Base-by-base conservation (phyloP, 192 early-diverging fungal genomes). In the Coemansia sp. region DNA sequence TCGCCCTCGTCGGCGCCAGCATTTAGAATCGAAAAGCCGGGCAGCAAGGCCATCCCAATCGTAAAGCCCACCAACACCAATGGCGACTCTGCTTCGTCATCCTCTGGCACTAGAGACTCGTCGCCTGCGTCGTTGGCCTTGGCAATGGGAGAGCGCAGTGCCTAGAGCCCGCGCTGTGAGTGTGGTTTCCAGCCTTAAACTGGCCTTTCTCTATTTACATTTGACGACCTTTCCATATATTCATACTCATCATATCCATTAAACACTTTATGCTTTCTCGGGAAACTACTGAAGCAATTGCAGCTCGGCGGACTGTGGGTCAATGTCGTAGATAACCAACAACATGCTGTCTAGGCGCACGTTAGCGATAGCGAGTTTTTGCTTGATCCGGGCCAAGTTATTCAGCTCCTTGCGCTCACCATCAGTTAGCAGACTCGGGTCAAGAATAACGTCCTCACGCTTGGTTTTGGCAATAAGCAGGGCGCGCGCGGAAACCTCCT, bases 371-470 rank as follows among this genome's bases (percentile, higher is more conserved):
- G 87, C 84, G 38, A 91, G 68, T 65, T 69, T 65, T 29, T 85
- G 78, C n/a, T 85, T 53, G 16, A 83, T 63, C 1, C 69, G 65
- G 11, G 77, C 64, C 52, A 87, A 69, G 5, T 63, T 59, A 0
- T 65, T 64, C 16, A 90, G 40, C 40, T 86, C 85, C 61, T 67
- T 69, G 40, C 68, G 82, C 40, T 91, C 89, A 4, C 62, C 53
- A 9, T 64, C 79, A 18, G 84, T 80, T 34, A 91, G 71, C 20
- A 89, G 73, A 6, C 70, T 56, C 13, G 69, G 71, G 65, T 90
- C 85, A 15, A 71, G 85, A 41, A 74, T 69, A 12, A 91, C 87
- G 61, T 91, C 90, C 47, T 86, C 73, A 41, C 90, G 88, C 55
- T 86, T 81, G n/a, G 85, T 75, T 61, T 90, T 91, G 30, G 84